Percentiles rank a stretch among this genome's conserved stretches.
Conservation (phyloP, 345 rosid genomes). For the Lepidium sativum region DNA sequence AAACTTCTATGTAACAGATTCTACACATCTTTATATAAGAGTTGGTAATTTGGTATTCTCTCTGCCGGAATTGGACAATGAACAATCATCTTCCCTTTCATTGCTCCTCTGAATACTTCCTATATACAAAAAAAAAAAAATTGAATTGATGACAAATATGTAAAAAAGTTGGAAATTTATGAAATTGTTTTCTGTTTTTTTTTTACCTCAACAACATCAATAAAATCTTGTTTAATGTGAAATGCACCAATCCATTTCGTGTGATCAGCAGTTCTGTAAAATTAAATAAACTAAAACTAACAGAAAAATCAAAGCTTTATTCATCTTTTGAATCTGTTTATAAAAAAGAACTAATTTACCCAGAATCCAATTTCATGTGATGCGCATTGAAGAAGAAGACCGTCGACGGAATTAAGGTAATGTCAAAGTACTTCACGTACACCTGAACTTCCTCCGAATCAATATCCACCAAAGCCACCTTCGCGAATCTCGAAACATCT, state of each 20-base stretch:
- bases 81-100: slow-evolving; percentile 92
- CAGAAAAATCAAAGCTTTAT: not conserved
- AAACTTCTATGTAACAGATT: not conserved
- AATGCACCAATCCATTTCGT: slow-evolving; percentile 88
- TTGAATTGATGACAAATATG: not conserved
- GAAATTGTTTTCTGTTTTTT: not conserved
- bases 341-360: slow-evolving; percentile 29
- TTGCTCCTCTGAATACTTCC: slow-evolving; percentile 86
- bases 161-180: not conserved
- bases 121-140: slow-evolving; percentile 18
- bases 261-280: slow-evolving; percentile 79
- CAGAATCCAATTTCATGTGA: slow-evolving; percentile 95
- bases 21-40: slow-evolving; percentile 64
- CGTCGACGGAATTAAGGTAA: slow-evolving; percentile 61
- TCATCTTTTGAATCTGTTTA: no score
- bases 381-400: slow-evolving; percentile 92
- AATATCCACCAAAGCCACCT: slow-evolving; percentile 53
- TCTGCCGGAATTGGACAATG: slow-evolving; percentile 71
- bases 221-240: slow-evolving; percentile 75
- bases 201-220: slow-evolving; percentile 81
- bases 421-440: slow-evolving; percentile 77
- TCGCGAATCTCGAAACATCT: slow-evolving; percentile 63
- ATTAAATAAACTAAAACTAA: not conserved
- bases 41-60: slow-evolving; percentile 71
- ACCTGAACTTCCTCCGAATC: slow-evolving; percentile 76